Evolutionary conservation across 129 eudicot species (phyloP).

Genomic region (Helianthus annuus): DNA sequence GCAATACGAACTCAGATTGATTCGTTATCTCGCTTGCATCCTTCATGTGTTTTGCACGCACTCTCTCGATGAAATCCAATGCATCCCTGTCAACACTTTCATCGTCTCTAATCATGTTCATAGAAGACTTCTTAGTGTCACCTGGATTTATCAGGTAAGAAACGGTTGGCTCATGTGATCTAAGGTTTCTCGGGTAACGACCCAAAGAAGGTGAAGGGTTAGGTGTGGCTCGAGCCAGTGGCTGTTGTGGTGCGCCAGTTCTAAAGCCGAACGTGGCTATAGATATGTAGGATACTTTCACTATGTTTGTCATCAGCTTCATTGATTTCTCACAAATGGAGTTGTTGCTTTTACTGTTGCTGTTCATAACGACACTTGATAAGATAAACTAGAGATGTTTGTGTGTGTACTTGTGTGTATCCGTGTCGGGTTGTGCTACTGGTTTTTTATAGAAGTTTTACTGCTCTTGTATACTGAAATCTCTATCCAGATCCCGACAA

Average conservation of each 20-base stretch:
- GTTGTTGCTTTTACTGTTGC: conserved; percentile 32
- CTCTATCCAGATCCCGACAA: conserved; percentile 35
- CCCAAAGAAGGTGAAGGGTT: conserved; percentile 19
- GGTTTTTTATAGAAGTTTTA: conserved; percentile 25
- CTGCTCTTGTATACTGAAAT: conserved; percentile 9
- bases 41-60: conserved; percentile 36
- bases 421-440: conserved; percentile 16
- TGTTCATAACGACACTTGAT: conserved; percentile 30
- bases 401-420: conserved; percentile 18
- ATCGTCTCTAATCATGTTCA: conserved; percentile 32
- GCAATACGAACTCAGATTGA: conserved; percentile 29
- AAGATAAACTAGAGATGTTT: neutral
- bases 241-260: conserved; percentile 21
- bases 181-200: conserved; percentile 39
- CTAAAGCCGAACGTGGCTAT: conserved; percentile 38
- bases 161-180: conserved; percentile 34
- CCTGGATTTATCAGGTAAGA: conserved; percentile 30
- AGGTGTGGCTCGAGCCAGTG: conserved; percentile 17
- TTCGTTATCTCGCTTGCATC: conserved; percentile 28
- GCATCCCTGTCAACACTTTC: conserved; percentile 42
- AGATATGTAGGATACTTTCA: conserved; percentile 47
- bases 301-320: conserved; percentile 48
- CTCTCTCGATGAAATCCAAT: conserved; percentile 41
- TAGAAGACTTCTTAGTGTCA: conserved; percentile 18
- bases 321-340: conserved; percentile 53